Evolutionary conservation across 495 filamentous ascomycete species (phyloP), one percentile per base, ranked within the genome.

Genomic region (Tuber borchii): DNA sequence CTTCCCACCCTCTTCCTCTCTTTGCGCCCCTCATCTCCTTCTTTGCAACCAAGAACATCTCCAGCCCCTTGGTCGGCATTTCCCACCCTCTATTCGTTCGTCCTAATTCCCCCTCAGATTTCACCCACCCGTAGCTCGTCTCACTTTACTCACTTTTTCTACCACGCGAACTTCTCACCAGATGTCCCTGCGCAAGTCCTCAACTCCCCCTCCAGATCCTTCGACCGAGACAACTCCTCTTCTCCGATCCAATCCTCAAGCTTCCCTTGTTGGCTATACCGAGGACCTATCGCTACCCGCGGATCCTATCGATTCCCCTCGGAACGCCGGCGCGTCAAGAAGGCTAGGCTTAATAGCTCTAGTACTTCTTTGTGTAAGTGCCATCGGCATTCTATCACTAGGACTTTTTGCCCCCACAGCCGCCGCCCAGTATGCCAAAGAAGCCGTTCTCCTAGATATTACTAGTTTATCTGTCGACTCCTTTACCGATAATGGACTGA

Each of bases 331-430:
- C 14, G 26, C 56, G 56, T 26, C 56, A 72, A 80, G 77, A 84
- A 91, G 88, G 89, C 86, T 89, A 17, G 87, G 86, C n/a, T 80
- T 90, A 16, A 82, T 91, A 61, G 86, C 88, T 8, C 83, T 91
- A 16, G 31, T 83, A 6, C 20, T 88, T 16, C 79, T 93, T 37
- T 87, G 83, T 45, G 73, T 85, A 7, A 81, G 84, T 1, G 79
- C 89, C n/a, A 74, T 90, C 51, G 76, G 78, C 0, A 87, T 89
- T 70, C 78, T 91, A 51, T 84, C 87, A 40, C 9, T 77, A 2
- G 93, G 90, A 1, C 96, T 97, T 85, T 87, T 95, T 71, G 89
- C 91, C 3, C 95, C 95, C 4, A 89, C 90, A 40, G 88, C 90
- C 9, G 88, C 95, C 31, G 90, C 96, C 83, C 88, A 92, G 82